Base-by-base conservation (phyloP, 1,284 basidiomycete species). In the Entoloma clypeatum region DNA sequence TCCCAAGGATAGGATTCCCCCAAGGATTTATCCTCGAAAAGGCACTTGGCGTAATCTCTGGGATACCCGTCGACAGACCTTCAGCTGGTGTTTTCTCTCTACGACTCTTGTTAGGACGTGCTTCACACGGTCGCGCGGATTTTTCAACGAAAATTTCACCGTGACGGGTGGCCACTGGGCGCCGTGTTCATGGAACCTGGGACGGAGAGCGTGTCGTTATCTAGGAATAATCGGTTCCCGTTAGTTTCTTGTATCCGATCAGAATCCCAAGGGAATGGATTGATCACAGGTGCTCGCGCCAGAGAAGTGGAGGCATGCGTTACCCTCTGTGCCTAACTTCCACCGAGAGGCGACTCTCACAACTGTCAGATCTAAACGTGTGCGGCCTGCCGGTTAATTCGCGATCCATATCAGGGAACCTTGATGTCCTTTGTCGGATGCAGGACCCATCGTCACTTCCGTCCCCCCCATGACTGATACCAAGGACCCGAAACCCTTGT, bases 381-480 rank as follows among this genome's bases (percentile, higher is more conserved):
- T 48, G 55, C 49, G 50, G 50, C 54, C 47, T 54, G 48, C 51
- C 53, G 47, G 43, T 32, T 42, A 43, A 51, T 43, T 48, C 52
- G 52, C 47, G 51, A 59, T 60, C 53, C 45, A 40, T 53, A 59
- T 60, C 54, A 51, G 48, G 56, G 48, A 51, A 50, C 48, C 46
- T 51, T 48, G 52, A 47, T 45, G 47, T 45, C 27, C 40, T 42
- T 43, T 48, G 49, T 43, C 54, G 43, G 50, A 53, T 53, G 50
- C 38, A 50, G 49, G 45, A 30, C 42, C 45, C 44, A 32, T 50
- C 47, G 48, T 35, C 44, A 45, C 43, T 44, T 44, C 49, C 53
- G 49, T 55, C 57, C 56, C 51, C 55, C 50, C 53, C 57, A 52
- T 47, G 54, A 54, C n/a, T 53, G 50, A 55, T 53, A 55, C 54